Evolutionary conservation across 345 rosid genomes (phyloP), one percentile per base, ranked within the genome.

Genomic region (Hypericum androsaemum): DNA sequence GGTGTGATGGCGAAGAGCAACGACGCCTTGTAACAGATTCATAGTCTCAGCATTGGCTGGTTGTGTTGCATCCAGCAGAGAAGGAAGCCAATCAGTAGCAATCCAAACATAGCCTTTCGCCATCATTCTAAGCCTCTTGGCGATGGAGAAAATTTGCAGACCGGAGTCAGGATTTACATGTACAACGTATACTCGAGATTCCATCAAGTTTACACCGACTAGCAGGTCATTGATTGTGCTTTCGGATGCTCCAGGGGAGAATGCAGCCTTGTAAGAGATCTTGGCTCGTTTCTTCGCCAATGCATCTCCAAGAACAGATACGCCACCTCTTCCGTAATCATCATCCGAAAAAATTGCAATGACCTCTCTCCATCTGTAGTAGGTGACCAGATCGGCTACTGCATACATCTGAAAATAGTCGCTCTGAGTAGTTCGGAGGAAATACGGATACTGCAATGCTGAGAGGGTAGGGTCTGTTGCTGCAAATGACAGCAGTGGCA

Each of bases 391-490:
- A 61, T 76, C 82, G 11, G 89, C 88, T 58, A 89, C 57, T 14
- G 85, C 90, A 64, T 74, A 70, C 97, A 89, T 86, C 73, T 86
- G 97, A 57, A 72, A 66, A 48, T 70, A 67, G 71, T 89, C 97
- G 14, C 78, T 70, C 56, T 71, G 90, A 8, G 89, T 80, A 2
- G 81, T 84, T 61, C 90, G 84, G 50, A 84, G 52, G 52, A 86
- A 84, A 64, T 64, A 84, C 6, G 97, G 90, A 62, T 77, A 86
- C 13, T 89, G 95, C 42, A 71, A 77, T 15, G 94, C 77, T 11
- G 96, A 86, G n/a, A 89, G 80, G 57, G 89, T 80, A 12, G 94
- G 94, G 72, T 89, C 96, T 51, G 96, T 86, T 57, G 97, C 90
- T 39, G 85, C 90, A 64, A 68, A 86, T 14, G 97, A 89, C 53